Evolutionary conservation across 2,329 filamentous ascomycete genomes (phyloP).

Genomic region (Aspergillus latus): DNA sequence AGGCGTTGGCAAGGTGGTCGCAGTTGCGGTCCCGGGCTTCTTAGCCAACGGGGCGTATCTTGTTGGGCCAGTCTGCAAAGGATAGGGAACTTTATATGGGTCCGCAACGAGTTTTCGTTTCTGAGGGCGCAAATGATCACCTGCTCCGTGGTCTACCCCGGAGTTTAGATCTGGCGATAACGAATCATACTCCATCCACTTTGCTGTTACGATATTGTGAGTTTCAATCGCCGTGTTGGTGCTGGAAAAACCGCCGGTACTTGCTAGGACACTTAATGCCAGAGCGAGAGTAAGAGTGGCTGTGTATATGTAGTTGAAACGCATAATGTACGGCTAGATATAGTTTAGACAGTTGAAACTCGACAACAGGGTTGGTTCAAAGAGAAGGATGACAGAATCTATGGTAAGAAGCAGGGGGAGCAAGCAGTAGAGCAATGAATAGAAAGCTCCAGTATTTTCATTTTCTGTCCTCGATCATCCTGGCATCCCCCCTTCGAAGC

Average conservation of each 20-base stretch:
- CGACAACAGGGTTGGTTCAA: neutral
- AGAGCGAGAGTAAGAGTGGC: constrained; percentile 36
- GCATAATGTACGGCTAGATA: constrained; percentile 28
- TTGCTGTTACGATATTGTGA: constrained; percentile 53
- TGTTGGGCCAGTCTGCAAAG: constrained; percentile 55
- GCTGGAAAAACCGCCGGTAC: constrained; percentile 53
- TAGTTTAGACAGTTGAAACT: neutral
- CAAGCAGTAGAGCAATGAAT: neutral
- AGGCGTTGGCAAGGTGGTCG: constrained; percentile 48
- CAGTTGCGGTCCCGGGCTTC: constrained; percentile 60
- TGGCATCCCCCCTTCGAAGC: constrained; percentile 7
- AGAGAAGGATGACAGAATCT: neutral
- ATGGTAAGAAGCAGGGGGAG: neutral
- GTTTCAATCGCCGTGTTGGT: constrained; percentile 52
- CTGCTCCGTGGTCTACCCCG: constrained; percentile 14
- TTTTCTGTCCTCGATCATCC: neutral
- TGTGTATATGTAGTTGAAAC: constrained; percentile 27
- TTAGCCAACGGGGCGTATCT: constrained; percentile 63
- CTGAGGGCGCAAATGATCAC: constrained; percentile 5
- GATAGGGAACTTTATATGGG: constrained; percentile 51
- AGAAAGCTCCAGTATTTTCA: neutral
- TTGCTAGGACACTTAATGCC: constrained; percentile 48
- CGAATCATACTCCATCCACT: constrained; percentile 58
- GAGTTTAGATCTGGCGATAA: constrained; percentile 36
- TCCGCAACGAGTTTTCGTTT: constrained; percentile 32